Percentiles rank a stretch among this genome's conserved stretches.
These are phyloP conservation scores for Phaeotremella skinneri DNA, from an alignment of 768 basidiomycete species.

Conservation along the genomic window DNA sequence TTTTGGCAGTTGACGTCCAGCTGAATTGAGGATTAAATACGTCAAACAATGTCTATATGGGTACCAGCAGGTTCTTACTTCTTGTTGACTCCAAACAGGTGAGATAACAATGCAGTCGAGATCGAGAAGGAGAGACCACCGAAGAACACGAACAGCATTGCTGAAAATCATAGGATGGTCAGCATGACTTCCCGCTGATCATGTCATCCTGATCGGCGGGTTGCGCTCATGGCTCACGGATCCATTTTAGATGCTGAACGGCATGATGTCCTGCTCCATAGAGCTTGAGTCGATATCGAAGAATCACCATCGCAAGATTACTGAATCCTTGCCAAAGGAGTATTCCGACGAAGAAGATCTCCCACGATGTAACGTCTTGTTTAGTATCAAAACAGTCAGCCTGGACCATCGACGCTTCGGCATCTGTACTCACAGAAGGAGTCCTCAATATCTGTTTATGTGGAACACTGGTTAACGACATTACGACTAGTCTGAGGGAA, in stretches of 20 bases:
- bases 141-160: not conserved
- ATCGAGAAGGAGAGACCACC: not conserved
- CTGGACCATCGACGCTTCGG: not conserved
- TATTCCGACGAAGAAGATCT: not conserved
- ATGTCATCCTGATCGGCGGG: not conserved
- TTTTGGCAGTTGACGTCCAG: not conserved
- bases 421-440: not conserved
- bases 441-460: not conserved
- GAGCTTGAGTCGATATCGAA: not conserved
- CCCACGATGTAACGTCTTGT: not conserved
- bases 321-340: not conserved
- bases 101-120: not conserved
- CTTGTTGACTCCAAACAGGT: not conserved
- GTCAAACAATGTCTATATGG: not conserved
- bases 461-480: no score
- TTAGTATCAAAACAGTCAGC: not conserved
- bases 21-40: no score
- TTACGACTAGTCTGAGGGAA: not conserved
- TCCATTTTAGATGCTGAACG: not conserved
- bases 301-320: not conserved
- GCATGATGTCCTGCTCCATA: not conserved
- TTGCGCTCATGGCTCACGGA: not conserved
- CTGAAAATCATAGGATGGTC: not conserved
- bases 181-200: no score
- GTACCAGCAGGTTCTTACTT: not conserved